These are phyloP conservation scores for Vanderwaltozyma verrucispora DNA, from an alignment of 805 yeast species.

Conservation along the genomic window DNA sequence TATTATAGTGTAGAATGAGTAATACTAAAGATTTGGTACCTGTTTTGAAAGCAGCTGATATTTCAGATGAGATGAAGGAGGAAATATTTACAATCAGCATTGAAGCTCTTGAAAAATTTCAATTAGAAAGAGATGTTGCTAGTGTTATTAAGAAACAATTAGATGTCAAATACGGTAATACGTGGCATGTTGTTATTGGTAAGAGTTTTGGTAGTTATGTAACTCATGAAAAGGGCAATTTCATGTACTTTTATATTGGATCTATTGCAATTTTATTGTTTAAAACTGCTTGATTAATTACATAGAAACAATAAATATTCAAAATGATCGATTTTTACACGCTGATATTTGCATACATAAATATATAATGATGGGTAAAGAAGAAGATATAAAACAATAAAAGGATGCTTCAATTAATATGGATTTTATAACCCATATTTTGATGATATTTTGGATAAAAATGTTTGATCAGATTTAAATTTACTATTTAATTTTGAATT, in stretches of 20 bases:
- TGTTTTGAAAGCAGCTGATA: slow-evolving; percentile 25
- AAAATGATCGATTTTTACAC: too few relatives aligned
- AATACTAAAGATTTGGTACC: slow-evolving; percentile 1
- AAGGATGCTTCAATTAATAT: too few relatives aligned
- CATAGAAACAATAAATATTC: too few relatives aligned
- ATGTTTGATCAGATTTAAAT: too few relatives aligned
- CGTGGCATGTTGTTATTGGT: slow-evolving; percentile 80
- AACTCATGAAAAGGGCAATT: slow-evolving; percentile 66
- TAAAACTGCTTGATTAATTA: slow-evolving; percentile 34
- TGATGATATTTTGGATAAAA: too few relatives aligned
- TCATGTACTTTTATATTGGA: slow-evolving; percentile 62
- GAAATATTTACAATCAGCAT: slow-evolving; percentile 17
- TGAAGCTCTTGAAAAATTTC: slow-evolving; percentile 16
- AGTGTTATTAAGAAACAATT: slow-evolving; percentile 50
- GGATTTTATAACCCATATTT: too few relatives aligned
- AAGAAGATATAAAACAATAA: too few relatives aligned
- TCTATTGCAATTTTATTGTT: slow-evolving; percentile 58
- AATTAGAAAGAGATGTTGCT: slow-evolving; percentile 45
- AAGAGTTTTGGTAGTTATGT: slow-evolving; percentile 71
- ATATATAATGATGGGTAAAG: too few relatives aligned
- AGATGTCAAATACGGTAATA: slow-evolving; percentile 53
- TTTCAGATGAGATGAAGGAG: slow-evolving; percentile 23
- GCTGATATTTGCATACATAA: too few relatives aligned
- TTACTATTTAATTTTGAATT: too few relatives aligned
- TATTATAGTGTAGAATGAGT: slow-evolving; percentile 1